phyloP scores from a whole-genome alignment of 2,329 filamentous ascomycete genomes.

The Teratosphaeriaceae sp. region DNA sequence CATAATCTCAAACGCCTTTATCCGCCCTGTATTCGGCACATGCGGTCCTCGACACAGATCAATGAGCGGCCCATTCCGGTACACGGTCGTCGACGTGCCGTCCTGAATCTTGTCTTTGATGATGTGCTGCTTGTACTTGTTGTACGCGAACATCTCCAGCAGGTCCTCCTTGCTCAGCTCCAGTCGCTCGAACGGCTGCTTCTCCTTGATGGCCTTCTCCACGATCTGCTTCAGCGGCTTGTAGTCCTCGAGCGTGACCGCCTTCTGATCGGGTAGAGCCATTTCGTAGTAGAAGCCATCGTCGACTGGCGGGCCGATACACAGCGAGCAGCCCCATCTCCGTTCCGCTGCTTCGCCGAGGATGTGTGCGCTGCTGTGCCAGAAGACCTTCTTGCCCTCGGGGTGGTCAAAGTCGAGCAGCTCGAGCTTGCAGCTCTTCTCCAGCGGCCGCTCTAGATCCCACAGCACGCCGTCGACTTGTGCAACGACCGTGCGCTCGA shows the following conservation, averaged over 20 bases:
- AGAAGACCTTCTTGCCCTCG: conserved; percentile 89
- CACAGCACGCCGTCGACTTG: conserved; percentile 80
- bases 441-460: conserved; percentile 87
- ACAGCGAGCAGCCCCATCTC: conserved; percentile 84
- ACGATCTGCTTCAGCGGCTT: conserved; percentile 77
- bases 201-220: conserved; percentile 84
- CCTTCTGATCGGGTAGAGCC: conserved; percentile 66
- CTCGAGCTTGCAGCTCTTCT: conserved; percentile 78
- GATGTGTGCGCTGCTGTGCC: conserved; percentile 93
- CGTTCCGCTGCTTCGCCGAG: conserved; percentile 92
- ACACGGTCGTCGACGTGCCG: conserved; percentile 87
- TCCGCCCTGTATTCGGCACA: conserved; percentile 84
- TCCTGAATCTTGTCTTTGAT: conserved; percentile 89
- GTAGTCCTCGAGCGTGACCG: conserved; percentile 71
- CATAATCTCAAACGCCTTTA: conserved; percentile 92
- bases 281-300: conserved; percentile 98
- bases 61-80: conserved; percentile 87
- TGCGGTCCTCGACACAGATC: conserved; percentile 94
- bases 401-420: conserved; percentile 72
- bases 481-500: conserved; percentile 80
- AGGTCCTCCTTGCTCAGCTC: conserved; percentile 85
- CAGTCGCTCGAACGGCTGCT: conserved; percentile 88
- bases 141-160: conserved; percentile 94
- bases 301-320: conserved; percentile 86
- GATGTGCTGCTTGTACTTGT: conserved; percentile 97